phyloP scores from a whole-genome alignment of 805 yeast genomes.

The Candida maris region DNA sequence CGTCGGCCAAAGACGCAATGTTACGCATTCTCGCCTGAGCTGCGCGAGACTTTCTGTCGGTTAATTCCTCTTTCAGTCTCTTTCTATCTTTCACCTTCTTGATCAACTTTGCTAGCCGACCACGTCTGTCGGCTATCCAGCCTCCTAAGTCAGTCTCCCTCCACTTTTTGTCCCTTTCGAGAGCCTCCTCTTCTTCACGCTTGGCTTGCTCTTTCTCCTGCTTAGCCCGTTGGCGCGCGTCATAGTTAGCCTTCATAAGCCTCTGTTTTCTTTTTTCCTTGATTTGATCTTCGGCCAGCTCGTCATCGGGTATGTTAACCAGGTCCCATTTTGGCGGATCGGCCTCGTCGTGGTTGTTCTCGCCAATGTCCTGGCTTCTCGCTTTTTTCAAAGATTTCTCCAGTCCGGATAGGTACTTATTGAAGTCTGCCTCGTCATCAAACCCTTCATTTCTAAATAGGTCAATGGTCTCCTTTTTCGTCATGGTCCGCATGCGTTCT shows the following conservation, averaged over 20 bases:
- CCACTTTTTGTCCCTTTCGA: slow-evolving; percentile 70
- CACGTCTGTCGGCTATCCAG: slow-evolving; percentile 76
- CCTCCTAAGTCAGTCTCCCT: slow-evolving; percentile 66
- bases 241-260: slow-evolving; percentile 79
- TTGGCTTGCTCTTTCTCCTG: slow-evolving; percentile 71
- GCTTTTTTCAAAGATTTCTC: slow-evolving; percentile 71
- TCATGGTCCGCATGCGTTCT: slow-evolving; percentile 46
- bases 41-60: slow-evolving; percentile 85
- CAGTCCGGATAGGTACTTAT: slow-evolving; percentile 57
- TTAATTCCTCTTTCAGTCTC: slow-evolving; percentile 70
- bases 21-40: slow-evolving; percentile 91
- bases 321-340: slow-evolving; percentile 65
- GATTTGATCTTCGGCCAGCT: slow-evolving; percentile 71
- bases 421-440: slow-evolving; percentile 68
- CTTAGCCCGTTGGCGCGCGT: slow-evolving; percentile 80
- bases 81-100: slow-evolving; percentile 60
- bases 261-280: slow-evolving; percentile 85
- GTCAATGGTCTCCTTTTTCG: slow-evolving; percentile 51
- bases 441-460: slow-evolving; percentile 71
- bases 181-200: slow-evolving; percentile 55
- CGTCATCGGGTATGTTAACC: slow-evolving; percentile 79
- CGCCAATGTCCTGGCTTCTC: slow-evolving; percentile 61
- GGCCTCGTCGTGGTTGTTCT: slow-evolving; percentile 35
- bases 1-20: slow-evolving; percentile 84
- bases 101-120: slow-evolving; percentile 56